Evolutionary conservation across 2,329 filamentous ascomycete genomes (phyloP).

Genomic region (Ophiostoma perfectum): DNA sequence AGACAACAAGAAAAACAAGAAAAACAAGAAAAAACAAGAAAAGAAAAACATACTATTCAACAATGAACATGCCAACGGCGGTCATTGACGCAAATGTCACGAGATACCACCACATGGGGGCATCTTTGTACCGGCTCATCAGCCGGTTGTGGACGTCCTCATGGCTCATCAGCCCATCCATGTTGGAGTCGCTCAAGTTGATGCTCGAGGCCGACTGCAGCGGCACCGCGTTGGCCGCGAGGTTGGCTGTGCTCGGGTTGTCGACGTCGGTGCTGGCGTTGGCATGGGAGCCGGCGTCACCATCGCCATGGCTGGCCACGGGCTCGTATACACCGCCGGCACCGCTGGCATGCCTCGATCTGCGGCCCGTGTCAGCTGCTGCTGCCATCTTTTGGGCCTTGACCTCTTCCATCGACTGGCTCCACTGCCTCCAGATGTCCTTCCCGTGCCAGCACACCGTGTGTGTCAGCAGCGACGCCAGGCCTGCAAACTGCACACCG

Average conservation of each 20-base stretch:
- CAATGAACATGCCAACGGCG: conserved; percentile 73
- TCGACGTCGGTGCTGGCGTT: conserved; percentile 22
- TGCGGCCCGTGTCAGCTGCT: conserved; percentile 2
- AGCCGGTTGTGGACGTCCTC: conserved; percentile 81
- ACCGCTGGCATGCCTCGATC: neutral
- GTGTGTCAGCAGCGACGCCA: conserved; percentile 74
- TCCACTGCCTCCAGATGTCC: conserved; percentile 75
- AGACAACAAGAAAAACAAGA: neutral
- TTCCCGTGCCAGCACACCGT: conserved; percentile 79
- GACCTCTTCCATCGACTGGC: conserved; percentile 60
- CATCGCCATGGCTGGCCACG: neutral
- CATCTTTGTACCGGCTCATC: conserved; percentile 78
- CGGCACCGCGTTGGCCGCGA: conserved; percentile 20
- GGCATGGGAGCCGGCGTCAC: conserved; percentile 19
- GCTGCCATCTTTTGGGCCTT: conserved; percentile 8
- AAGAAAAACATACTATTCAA: conserved; percentile 53
- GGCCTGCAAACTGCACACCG: conserved; percentile 75
- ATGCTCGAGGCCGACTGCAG: conserved; percentile 19
- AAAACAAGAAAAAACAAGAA: neutral
- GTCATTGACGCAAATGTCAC: conserved; percentile 70
- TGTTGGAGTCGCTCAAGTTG: conserved; percentile 27
- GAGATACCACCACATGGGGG: conserved; percentile 76
- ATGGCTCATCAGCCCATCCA: conserved; percentile 56
- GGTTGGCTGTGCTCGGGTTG: conserved; percentile 18
- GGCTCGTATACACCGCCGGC: conserved; percentile 20